Percentiles rank a stretch among this genome's conserved stretches.
These are phyloP conservation scores for Teunomyces gatunensis DNA, from an alignment of 805 yeast species.

Conservation along the genomic window DNA sequence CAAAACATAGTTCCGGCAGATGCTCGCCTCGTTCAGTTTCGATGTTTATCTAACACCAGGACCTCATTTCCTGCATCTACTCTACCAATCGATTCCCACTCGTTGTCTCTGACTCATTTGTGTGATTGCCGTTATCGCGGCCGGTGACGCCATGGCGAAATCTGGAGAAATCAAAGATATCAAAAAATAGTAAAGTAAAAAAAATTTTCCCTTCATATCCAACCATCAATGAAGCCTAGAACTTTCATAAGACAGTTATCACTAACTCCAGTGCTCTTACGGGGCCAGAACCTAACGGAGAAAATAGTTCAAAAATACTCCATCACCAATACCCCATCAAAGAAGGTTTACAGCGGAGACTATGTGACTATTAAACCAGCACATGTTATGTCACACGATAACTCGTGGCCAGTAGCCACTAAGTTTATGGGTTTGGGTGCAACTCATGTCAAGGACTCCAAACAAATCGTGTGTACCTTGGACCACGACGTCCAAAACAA, in stretches of 20 bases:
- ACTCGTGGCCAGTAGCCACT: constrained; percentile 98
- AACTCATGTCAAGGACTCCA: constrained; percentile 70
- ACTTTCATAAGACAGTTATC: constrained; percentile 5
- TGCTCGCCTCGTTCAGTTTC: neutral
- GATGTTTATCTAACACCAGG: neutral
- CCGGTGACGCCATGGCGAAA: neutral
- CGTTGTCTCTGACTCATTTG: constrained; percentile 18
- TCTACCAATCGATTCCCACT: constrained; percentile 13
- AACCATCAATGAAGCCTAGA: neutral
- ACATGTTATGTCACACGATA: constrained; percentile 99
- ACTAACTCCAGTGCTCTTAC: constrained; percentile 4
- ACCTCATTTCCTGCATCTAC: constrained; percentile 6
- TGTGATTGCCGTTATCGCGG: constrained; percentile 3
- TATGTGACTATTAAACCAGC: constrained; percentile 94
- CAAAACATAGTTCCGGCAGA: neutral
- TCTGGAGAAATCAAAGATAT: constrained; percentile 5
- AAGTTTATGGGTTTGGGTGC: constrained; percentile 97
- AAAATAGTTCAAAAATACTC: constrained; percentile 94
- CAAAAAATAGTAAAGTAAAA: neutral
- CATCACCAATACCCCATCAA: constrained; percentile 75
- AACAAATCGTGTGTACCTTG: constrained; percentile 92
- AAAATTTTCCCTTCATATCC: neutral
- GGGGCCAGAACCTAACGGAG: constrained; percentile 87
- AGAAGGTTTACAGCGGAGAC: constrained; percentile 83
- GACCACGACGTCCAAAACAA: constrained; percentile 98